phyloP scores from a whole-genome alignment of 345 rosid species.

The Atalantia buxifolia region DNA sequence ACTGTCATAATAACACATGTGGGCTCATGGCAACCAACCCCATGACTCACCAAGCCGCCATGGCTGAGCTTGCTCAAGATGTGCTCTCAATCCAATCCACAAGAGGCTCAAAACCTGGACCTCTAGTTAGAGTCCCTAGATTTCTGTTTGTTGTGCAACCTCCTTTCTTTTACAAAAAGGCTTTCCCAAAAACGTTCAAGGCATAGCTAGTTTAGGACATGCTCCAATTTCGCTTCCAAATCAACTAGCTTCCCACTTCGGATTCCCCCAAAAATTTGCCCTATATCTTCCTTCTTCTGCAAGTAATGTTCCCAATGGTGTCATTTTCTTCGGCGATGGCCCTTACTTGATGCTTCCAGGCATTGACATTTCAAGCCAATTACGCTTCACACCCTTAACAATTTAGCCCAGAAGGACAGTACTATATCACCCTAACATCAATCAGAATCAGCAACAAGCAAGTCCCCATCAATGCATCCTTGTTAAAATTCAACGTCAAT shows the following conservation, averaged over 20 bases:
- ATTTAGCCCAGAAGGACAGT: conserved; percentile 29
- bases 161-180: conserved; percentile 15
- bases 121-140: conserved; percentile 4
- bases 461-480: conserved; percentile 10
- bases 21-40: conserved; percentile 32
- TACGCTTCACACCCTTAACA: conserved; percentile 23
- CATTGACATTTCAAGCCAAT: background rate
- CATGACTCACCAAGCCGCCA: conserved; percentile 10
- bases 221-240: conserved; percentile 24
- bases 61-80: conserved; percentile 36
- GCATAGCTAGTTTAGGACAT: conserved; percentile 27
- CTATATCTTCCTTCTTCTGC: conserved; percentile 21
- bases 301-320: background rate
- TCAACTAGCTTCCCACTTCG: conserved; percentile 31
- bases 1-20: conserved; percentile 44
- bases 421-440: conserved; percentile 17
- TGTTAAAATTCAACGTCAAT: background rate
- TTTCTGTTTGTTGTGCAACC: conserved; percentile 33
- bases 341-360: conserved; percentile 20
- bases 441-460: conserved; percentile 14
- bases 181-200: conserved; percentile 23
- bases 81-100: conserved; percentile 25
- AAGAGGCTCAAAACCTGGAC: conserved; percentile 19
- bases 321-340: conserved; percentile 25
- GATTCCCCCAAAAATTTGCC: conserved; percentile 28